Conservation (phyloP, 306 rosid genomes). For the Inga oerstediana region DNA sequence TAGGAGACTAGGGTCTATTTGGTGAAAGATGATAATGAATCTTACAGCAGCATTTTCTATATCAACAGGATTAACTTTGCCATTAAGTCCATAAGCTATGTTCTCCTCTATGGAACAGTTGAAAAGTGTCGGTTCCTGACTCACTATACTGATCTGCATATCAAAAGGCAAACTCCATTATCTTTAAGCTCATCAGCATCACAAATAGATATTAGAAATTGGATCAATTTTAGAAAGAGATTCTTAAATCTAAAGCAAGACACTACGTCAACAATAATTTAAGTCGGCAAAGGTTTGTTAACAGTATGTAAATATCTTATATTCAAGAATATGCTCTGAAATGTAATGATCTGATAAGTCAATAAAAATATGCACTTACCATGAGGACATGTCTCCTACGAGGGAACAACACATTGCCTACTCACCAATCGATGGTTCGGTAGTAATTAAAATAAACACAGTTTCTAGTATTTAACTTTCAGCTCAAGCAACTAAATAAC, state of each 20-base stretch:
- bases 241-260: conserved; percentile 17
- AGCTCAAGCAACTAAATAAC: neutral
- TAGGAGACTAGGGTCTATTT: conserved; percentile 8
- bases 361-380: neutral
- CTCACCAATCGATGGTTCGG: neutral
- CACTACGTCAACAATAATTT: conserved; percentile 12
- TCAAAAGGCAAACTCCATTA: conserved; percentile 22
- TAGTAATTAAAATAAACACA: neutral
- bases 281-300: neutral
- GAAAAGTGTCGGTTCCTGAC: conserved; percentile 82
- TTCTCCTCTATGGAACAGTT: conserved; percentile 83
- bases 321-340: neutral
- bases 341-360: neutral
- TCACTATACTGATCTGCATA: conserved; percentile 77
- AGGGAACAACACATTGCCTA: conserved; percentile 26
- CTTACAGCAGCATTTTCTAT: conserved; percentile 76
- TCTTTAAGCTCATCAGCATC: conserved; percentile 20
- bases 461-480: neutral
- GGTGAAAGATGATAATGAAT: conserved; percentile 19
- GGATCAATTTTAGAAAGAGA: conserved; percentile 15
- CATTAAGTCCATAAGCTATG: conserved; percentile 77
- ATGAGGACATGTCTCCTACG: neutral
- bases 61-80: conserved; percentile 51
- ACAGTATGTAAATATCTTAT: conserved; percentile 3
- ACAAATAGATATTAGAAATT: conserved; percentile 11